Conservation (phyloP, 805 yeast genomes). For the Lipomyces mesembrius region DNA sequence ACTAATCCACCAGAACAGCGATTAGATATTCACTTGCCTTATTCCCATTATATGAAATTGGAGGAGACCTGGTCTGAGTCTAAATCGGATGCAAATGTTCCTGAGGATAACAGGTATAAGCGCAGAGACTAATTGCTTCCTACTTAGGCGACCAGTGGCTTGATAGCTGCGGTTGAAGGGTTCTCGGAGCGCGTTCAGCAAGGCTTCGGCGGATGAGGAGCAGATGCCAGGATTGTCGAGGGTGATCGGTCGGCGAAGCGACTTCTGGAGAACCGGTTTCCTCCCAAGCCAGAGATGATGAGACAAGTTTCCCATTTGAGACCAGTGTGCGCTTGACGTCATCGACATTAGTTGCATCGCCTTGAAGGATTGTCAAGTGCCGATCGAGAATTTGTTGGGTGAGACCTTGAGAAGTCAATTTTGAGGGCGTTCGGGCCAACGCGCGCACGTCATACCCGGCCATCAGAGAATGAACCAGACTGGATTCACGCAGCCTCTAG, state of each 20-base stretch:
- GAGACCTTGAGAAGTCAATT: constrained; percentile 7
- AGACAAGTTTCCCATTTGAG: constrained; percentile 4
- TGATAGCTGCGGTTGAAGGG: neutral
- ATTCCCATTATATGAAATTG: too few relatives aligned
- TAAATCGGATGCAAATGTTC: too few relatives aligned
- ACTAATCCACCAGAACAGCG: too few relatives aligned
- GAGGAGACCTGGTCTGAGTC: too few relatives aligned
- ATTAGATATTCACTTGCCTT: too few relatives aligned
- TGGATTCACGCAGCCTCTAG: constrained; percentile 2
- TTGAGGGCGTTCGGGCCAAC: neutral
- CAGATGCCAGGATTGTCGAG: constrained; percentile 4
- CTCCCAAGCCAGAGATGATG: constrained; percentile 4
- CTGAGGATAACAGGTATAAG: too few relatives aligned
- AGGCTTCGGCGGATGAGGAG: neutral
- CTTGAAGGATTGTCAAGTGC: constrained; percentile 3
- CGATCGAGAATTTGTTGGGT: neutral
- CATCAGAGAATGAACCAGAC: neutral
- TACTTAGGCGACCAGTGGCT: neutral
- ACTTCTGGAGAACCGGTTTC: constrained; percentile 4
- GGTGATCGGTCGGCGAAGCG: neutral
- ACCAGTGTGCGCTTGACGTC: constrained; percentile 4
- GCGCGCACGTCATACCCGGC: neutral
- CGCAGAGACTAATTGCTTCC: too few relatives aligned
- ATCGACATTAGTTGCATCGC: constrained; percentile 3
- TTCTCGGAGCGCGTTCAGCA: neutral